A percentile compares a stretch with the other conserved stretches of the same genome.
phyloP scores from a whole-genome alignment of 116 monocot genomes.

The Phalaenopsis hybrid region DNA sequence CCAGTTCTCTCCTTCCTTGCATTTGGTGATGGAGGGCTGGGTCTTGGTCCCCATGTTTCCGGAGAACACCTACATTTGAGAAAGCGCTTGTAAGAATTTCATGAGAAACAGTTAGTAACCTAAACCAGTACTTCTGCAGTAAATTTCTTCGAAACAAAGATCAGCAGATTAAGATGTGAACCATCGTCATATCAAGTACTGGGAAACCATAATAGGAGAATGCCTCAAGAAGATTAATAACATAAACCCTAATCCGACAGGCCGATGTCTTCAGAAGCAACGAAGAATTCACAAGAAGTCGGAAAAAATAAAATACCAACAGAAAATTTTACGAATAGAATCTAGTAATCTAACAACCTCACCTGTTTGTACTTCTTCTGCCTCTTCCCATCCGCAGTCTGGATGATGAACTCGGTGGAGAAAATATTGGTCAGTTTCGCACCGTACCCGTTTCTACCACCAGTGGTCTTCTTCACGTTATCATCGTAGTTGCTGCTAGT shows the following conservation, averaged over 20 bases:
- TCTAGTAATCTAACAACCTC: background rate
- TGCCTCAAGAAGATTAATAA: no score
- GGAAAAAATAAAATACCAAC: no score
- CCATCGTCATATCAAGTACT: no score
- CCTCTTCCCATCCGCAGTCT: conserved; percentile 76
- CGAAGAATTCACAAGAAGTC: no score
- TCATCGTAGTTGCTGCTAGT: conserved; percentile 95
- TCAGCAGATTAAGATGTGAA: background rate
- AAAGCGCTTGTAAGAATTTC: background rate
- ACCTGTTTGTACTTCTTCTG: conserved; percentile 98
- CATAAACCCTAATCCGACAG: no score
- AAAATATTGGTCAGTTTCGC: conserved; percentile 91
- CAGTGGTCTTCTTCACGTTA: conserved; percentile 84
- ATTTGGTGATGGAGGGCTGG: conserved; percentile 73
- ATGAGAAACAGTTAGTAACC: background rate
- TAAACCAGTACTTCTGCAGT: background rate
- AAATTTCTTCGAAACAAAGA: background rate
- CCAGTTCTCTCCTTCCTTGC: conserved; percentile 81
- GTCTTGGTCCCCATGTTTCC: conserved; percentile 78
- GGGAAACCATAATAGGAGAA: no score
- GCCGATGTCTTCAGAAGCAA: no score
- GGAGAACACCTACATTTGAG: conserved; percentile 52
- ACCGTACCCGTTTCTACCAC: conserved; percentile 89
- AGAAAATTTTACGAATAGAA: background rate
- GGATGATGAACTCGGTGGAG: conserved; percentile 81